A percentile compares a stretch with the other conserved stretches of the same genome.
These are phyloP conservation scores for Ganoderma sinense DNA, from an alignment of 1,284 basidiomycete genomes.

Conservation along the genomic window DNA sequence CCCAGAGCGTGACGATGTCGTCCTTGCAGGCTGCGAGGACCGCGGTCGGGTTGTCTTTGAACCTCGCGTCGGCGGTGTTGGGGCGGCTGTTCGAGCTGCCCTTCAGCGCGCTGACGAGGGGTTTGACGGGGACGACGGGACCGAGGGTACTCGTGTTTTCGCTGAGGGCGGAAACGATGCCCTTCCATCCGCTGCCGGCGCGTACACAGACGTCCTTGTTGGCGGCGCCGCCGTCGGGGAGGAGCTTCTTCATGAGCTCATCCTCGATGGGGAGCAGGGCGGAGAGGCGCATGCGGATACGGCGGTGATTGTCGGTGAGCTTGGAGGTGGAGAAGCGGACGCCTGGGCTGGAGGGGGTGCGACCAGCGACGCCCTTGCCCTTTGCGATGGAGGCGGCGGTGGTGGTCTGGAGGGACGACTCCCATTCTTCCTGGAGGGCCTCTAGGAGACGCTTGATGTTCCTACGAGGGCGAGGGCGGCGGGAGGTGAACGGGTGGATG, in stretches of 20 bases:
- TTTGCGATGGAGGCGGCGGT: conserved; percentile 31
- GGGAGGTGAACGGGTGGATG: background rate
- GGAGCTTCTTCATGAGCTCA: conserved; percentile 54
- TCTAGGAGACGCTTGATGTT: conserved; percentile 63
- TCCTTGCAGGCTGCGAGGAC: conserved; percentile 40
- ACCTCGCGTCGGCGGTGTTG: conserved; percentile 27
- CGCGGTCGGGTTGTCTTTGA: conserved; percentile 35
- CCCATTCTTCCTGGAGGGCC: conserved; percentile 57
- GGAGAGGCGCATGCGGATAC: conserved; percentile 59
- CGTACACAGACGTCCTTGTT: conserved; percentile 58
- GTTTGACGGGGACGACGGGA: conserved; percentile 12
- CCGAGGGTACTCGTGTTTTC: conserved; percentile 26
- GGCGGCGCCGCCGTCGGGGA: conserved; percentile 38
- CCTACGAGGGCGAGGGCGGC: conserved; percentile 37
- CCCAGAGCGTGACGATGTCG: conserved; percentile 62
- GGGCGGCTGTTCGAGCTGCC: conserved; percentile 23
- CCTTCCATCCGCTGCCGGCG: conserved; percentile 67
- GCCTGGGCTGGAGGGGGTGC: conserved; percentile 29
- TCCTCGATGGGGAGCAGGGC: conserved; percentile 68
- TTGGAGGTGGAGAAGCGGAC: conserved; percentile 34
- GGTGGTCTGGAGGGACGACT: conserved; percentile 38
- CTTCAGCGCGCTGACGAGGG: conserved; percentile 25
- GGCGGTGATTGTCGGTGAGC: conserved; percentile 48
- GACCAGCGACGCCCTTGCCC: conserved; percentile 30
- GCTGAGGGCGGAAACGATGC: conserved; percentile 35